Percentiles rank a stretch among this genome's conserved stretches.
These are phyloP conservation scores for Pleurotus citrinopileatus DNA, from an alignment of 768 basidiomycete species.

Conservation along the genomic window DNA sequence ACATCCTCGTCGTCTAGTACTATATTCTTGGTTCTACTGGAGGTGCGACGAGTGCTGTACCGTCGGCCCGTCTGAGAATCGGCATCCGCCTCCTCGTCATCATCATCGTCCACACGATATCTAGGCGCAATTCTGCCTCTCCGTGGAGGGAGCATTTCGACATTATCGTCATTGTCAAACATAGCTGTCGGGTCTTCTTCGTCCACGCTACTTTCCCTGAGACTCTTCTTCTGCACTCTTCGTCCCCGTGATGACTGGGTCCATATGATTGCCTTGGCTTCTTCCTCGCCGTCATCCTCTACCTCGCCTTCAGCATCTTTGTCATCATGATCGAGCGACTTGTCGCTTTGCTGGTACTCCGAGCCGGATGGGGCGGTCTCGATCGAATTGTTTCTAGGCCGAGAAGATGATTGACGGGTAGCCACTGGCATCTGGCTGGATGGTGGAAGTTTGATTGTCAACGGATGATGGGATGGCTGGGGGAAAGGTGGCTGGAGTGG, in stretches of 20 bases:
- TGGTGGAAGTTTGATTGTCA: conserved; percentile 27
- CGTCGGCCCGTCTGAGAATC: conserved; percentile 14
- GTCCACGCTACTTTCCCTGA: conserved; percentile 50
- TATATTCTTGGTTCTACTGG: conserved; percentile 27
- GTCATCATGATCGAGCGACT: conserved; percentile 32
- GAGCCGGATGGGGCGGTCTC: conserved; percentile 39
- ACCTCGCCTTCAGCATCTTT: conserved; percentile 22
- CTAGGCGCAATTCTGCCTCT: conserved; percentile 21
- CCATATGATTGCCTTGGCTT: conserved; percentile 18
- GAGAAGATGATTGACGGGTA: conserved; percentile 31
- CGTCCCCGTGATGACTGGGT: conserved; percentile 37
- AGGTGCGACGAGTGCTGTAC: conserved; percentile 11
- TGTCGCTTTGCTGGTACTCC: conserved; percentile 48
- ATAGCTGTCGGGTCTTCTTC: conserved; percentile 21
- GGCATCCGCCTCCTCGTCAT: conserved; percentile 25
- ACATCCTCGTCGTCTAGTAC: conserved; percentile 47
- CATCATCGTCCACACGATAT: conserved; percentile 15
- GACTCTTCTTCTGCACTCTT: conserved; percentile 32
- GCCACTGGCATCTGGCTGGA: conserved; percentile 21
- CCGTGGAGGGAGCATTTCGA: conserved; percentile 16
- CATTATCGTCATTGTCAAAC: conserved; percentile 27
- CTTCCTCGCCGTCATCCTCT: conserved; percentile 21
- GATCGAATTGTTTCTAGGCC: conserved; percentile 28
- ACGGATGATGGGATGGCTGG: conserved; percentile 10
- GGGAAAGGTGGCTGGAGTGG: conserved; percentile 7